Base-by-base conservation (phyloP, 1,139 yeast genomes). In the Saccharomycopsis hybrid region DNA sequence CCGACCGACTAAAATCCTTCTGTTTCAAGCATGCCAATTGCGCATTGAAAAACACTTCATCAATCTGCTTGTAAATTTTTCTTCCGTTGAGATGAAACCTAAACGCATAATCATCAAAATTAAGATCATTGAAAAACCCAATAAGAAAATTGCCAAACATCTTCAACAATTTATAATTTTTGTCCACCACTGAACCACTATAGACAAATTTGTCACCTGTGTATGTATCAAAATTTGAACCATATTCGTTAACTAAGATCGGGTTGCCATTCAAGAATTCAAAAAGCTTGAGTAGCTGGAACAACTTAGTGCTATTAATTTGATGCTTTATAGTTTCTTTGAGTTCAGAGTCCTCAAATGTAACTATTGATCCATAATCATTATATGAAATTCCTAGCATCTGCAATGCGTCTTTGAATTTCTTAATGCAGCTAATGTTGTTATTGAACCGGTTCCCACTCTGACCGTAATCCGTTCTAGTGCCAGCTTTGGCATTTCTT, bases 161-260 rank as follows among this genome's bases (percentile, higher is more conserved):
- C 7, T 39, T 27, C 27, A 48, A 38, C 5, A 50, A 27, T 33
- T 33, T 41, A 8, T 11, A 25, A 28, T 50, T 50, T 11, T 43
- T 47, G n/a, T 48, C 51, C 5, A 41, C 30, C 4, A 33, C 27
- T 8, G 52, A 49, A 8, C 49, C 52, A 13, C 13, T 31, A 28
- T 27, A 25, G 3, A 39, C 42, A 13, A 43, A 8, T 2, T 18
- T 35, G 27, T 11, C 18, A 25, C 24, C 9, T 11, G 41, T 11
- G 2, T 32, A 30, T 43, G 37, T 33, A 9, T 48, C 46, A n/a
- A n/a, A n/a, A n/a, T n/a, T n/a, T 3, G 33, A 39, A 24, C 7
- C 31, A 13, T 42, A 42, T 28, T 41, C 51, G 13, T 36, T 38
- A n/a, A 25, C 11, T 8, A 28, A 30, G 13, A 42, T 33, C 3